Evolutionary conservation across 352 stramenopile genomes (phyloP).

Genomic region (Peronospora belbahrii): DNA sequence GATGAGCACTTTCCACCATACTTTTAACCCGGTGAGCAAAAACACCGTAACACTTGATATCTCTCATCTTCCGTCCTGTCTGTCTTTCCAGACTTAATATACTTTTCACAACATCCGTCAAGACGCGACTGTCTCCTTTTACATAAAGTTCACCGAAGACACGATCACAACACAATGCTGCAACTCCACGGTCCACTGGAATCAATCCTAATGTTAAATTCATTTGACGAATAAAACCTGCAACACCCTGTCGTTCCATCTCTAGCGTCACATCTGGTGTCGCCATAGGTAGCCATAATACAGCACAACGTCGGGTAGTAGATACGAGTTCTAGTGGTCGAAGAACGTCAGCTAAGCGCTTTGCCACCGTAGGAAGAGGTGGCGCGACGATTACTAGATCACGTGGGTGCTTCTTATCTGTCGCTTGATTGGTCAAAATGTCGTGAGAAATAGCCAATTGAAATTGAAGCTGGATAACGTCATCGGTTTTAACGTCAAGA

Average conservation of each 20-base stretch:
- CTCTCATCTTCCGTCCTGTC: slow-evolving; percentile 23
- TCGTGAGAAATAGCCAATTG: slow-evolving; percentile 29
- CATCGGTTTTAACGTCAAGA: slow-evolving; percentile 27
- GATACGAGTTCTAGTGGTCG: slow-evolving; percentile 23
- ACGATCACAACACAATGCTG: slow-evolving; percentile 51
- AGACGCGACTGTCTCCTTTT: slow-evolving; percentile 40
- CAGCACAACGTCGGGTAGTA: slow-evolving; percentile 20
- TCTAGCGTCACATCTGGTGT: slow-evolving; percentile 56
- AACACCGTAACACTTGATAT: slow-evolving; percentile 43
- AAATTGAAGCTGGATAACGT: slow-evolving; percentile 24
- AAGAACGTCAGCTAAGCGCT: slow-evolving; percentile 40
- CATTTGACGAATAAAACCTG: slow-evolving; percentile 40
- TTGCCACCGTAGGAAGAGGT: slow-evolving; percentile 39
- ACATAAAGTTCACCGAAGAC: slow-evolving; percentile 71
- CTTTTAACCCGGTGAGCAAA: slow-evolving; percentile 49
- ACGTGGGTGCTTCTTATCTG: slow-evolving; percentile 5
- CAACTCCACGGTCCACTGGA: slow-evolving; percentile 49
- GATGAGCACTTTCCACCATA: slow-evolving; percentile 53
- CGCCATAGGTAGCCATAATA: slow-evolving; percentile 55
- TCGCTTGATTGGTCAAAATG: slow-evolving; percentile 11
- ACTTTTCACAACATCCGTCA: slow-evolving; percentile 63
- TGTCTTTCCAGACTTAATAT: slow-evolving; percentile 50
- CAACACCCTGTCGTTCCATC: slow-evolving; percentile 67
- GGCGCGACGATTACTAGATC: slow-evolving; percentile 50
- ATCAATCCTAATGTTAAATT: slow-evolving; percentile 54